phyloP scores from a whole-genome alignment of 2,329 filamentous ascomycete genomes.

The Ustulina deusta region DNA sequence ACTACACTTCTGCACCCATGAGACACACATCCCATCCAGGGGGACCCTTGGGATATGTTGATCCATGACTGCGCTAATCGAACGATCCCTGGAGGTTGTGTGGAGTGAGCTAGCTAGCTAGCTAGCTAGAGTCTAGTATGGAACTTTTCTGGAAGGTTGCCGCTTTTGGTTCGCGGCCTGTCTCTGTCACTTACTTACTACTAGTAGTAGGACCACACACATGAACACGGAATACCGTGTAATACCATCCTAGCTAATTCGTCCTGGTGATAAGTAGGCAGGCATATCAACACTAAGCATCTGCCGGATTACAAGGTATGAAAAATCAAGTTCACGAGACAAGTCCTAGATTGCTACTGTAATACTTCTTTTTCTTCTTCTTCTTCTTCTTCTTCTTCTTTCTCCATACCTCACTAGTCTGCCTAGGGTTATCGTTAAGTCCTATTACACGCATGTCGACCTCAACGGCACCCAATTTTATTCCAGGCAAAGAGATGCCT shows the following conservation, averaged over 20 bases:
- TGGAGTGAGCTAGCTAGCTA: not conserved
- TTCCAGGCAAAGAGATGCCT: not conserved
- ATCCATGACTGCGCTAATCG: not conserved
- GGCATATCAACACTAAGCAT: constrained; percentile 16
- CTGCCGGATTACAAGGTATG: not conserved
- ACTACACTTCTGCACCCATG: too few species aligned
- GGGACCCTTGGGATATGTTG: too few species aligned
- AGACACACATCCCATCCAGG: too few species aligned
- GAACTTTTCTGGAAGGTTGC: constrained; percentile 29
- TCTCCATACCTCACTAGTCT: not conserved
- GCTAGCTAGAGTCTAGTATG: not conserved
- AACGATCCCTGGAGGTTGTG: not conserved
- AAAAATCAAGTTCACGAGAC: constrained; percentile 7
- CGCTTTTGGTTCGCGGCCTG: constrained; percentile 7
- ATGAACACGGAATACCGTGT: too few species aligned
- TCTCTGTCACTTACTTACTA: not conserved
- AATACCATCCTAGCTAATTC: not conserved
- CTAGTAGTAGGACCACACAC: too few species aligned
- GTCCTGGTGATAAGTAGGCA: not conserved
- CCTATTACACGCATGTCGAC: not conserved
- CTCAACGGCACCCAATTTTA: not conserved
- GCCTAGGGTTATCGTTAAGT: not conserved
- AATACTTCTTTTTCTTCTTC: not conserved
- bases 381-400: not conserved
- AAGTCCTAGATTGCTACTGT: constrained; percentile 19